Conservation (phyloP, 2,329 filamentous ascomycete genomes). For the Ceratocystis colombiana region DNA sequence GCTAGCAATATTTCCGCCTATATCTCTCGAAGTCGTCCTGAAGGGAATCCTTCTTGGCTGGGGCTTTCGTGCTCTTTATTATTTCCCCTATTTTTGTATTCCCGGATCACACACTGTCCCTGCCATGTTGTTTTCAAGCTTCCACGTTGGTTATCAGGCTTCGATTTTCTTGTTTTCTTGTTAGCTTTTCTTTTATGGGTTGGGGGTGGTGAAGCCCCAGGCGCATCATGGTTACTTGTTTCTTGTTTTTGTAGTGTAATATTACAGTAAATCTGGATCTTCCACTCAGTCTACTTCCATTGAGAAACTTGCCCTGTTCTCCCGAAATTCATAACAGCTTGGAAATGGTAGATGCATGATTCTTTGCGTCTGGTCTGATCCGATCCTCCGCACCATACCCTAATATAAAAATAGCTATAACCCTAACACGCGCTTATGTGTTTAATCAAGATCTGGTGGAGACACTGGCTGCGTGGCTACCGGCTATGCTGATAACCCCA, state of each 20-base stretch:
- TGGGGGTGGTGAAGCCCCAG: slow-evolving; percentile 7
- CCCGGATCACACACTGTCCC: neutral
- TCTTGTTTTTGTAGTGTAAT: slow-evolving; percentile 5
- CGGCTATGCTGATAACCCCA: neutral
- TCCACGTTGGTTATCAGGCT: slow-evolving; percentile 10
- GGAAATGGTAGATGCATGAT: too few species aligned
- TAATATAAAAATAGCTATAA: neutral
- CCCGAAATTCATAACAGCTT: too few species aligned
- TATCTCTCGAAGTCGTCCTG: neutral
- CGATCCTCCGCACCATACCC: too few species aligned
- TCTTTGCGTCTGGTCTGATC: too few species aligned
- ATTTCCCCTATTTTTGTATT: slow-evolving; percentile 14
- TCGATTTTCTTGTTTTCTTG: slow-evolving; percentile 4
- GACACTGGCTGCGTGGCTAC: neutral
- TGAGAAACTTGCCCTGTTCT: too few species aligned
- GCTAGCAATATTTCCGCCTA: neutral
- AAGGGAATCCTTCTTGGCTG: neutral
- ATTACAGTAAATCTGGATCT: neutral
- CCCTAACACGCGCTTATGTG: neutral
- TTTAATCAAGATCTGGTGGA: neutral
- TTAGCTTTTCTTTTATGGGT: neutral
- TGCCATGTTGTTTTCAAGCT: slow-evolving; percentile 20
- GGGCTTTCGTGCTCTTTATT: slow-evolving; percentile 3
- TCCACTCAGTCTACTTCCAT: neutral
- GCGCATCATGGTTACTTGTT: slow-evolving; percentile 13